These are phyloP conservation scores for Mycosphaerella arachidis DNA, from an alignment of 2,329 filamentous ascomycete species.

Conservation along the genomic window DNA sequence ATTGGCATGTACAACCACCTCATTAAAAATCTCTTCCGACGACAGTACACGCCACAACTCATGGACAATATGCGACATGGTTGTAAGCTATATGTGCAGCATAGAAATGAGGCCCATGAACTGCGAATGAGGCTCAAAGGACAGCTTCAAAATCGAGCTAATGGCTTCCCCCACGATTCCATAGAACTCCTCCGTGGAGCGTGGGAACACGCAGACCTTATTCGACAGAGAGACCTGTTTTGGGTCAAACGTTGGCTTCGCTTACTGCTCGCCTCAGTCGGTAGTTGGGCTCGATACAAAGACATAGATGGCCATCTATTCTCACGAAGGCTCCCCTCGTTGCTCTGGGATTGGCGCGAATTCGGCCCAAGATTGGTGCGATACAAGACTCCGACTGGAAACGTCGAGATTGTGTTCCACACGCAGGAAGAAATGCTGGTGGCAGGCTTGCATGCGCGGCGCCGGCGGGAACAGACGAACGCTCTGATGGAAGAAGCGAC, in stretches of 20 bases:
- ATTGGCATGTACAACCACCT: conserved; percentile 51
- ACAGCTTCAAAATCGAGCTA: conserved; percentile 2
- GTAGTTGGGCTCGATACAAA: not conserved
- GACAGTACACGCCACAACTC: conserved; percentile 15
- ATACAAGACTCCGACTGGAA: conserved; percentile 31
- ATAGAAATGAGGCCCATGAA: not conserved
- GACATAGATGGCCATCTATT: not conserved
- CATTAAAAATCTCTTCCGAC: conserved; percentile 25
- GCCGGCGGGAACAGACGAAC: not conserved
- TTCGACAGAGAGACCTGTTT: conserved; percentile 19
- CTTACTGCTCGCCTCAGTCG: conserved; percentile 20
- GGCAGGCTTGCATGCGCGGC: not conserved
- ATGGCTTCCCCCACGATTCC: not conserved
- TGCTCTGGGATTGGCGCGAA: conserved; percentile 27
- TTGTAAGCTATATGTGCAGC: conserved; percentile 6
- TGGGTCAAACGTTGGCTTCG: conserved; percentile 29
- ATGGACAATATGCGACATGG: conserved; percentile 25
- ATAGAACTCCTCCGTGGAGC: conserved; percentile 14
- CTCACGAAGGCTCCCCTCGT: conserved; percentile 19
- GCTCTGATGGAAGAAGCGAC: not conserved
- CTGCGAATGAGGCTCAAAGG: not conserved
- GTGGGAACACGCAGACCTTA: conserved; percentile 20
- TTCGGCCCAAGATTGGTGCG: conserved; percentile 17
- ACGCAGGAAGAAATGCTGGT: conserved; percentile 9
- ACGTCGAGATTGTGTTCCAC: conserved; percentile 24